Base-by-base conservation (phyloP, 2,329 filamentous ascomycete species). In the Simplicillium aogashimaense region DNA sequence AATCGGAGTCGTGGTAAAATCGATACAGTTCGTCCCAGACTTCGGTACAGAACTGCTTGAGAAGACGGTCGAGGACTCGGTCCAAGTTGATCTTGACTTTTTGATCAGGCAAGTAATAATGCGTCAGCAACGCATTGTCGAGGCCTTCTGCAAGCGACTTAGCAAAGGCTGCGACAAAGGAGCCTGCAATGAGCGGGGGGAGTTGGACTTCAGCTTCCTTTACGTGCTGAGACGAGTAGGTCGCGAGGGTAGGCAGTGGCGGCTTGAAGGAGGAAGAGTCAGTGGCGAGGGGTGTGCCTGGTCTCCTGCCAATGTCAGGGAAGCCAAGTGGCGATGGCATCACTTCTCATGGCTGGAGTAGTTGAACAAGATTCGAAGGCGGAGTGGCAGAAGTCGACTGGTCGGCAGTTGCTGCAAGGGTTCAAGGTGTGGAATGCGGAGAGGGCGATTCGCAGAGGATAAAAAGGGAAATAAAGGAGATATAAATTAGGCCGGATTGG, bases 21-120 rank as follows among this genome's bases (percentile, higher is more conserved):
- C 43, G 35, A 50, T 53, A 61, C 4, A 63, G 48, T 36, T 63
- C 60, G 40, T 61, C 57, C 60, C 60, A 62, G 33, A 63, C 42
- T 35, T 51, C 46, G 9, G 43, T 43, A 3, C 54, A 57, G 17
- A 63, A 63, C 7, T 53, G 50, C 8, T 53, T 46, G 3, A 63
- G 40, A 12, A 63, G 49, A 2, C 60, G 55, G 42, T 63, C 60
- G 25, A 63, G 35, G 4, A 61, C 57, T 1, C 58, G 50, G 34
- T 63, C 60, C 14, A 63, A 47, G 34, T 63, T 62, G 40, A 61
- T 40, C 18, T 47, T 51, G 6, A 58, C 50, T 18, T 51, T 53
- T 36, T 57, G 50, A 35, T 60, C 56, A 14, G 52, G 45, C 7
- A 59, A 48, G 40, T 63, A 63, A 33, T 63, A 63, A 42, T 63